phyloP scores from a whole-genome alignment of 1,284 basidiomycete species.

The Malassezia obtusa region DNA sequence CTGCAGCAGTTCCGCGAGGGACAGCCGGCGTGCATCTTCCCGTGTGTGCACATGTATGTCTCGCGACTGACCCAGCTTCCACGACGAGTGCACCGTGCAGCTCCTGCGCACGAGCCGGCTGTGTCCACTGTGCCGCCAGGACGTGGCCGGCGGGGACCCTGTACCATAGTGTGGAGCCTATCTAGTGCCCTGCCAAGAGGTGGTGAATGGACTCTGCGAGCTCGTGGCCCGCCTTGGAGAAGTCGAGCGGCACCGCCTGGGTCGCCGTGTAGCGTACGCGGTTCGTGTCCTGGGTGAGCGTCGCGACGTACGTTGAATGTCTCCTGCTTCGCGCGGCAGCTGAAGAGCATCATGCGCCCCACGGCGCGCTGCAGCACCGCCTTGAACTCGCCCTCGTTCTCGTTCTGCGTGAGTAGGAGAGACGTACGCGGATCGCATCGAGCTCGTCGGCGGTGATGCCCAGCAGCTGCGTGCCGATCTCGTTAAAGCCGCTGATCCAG shows the following conservation, averaged over 20 bases:
- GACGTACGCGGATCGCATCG: conserved; percentile 58
- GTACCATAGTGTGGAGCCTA: neutral
- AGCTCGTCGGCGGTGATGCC: conserved; percentile 73
- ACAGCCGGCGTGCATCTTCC: conserved; percentile 57
- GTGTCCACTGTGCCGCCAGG: conserved; percentile 30
- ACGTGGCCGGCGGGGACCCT: neutral
- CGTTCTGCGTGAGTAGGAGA: conserved; percentile 52
- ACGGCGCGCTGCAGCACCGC: conserved; percentile 59
- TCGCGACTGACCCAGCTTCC: conserved; percentile 18
- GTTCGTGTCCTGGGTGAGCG: conserved; percentile 20
- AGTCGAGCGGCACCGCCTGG: conserved; percentile 30
- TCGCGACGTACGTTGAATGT: conserved; percentile 33
- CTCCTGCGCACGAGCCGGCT: conserved; percentile 16
- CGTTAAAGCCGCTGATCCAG: conserved; percentile 95
- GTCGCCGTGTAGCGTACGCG: conserved; percentile 42
- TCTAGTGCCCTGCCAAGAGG: neutral
- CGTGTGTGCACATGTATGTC: conserved; percentile 57
- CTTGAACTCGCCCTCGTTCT: conserved; percentile 60
- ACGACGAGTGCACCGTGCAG: conserved; percentile 24
- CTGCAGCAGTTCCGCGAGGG: conserved; percentile 63
- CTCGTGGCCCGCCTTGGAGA: conserved; percentile 34
- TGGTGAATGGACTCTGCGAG: conserved; percentile 34
- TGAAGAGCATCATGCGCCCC: conserved; percentile 69
- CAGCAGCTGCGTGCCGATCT: conserved; percentile 64
- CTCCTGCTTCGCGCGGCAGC: conserved; percentile 65